Percentiles rank a stretch among this genome's conserved stretches.
Evolutionary conservation across 1,284 basidiomycete species (phyloP).

Genomic region (Trametes hirsuta): DNA sequence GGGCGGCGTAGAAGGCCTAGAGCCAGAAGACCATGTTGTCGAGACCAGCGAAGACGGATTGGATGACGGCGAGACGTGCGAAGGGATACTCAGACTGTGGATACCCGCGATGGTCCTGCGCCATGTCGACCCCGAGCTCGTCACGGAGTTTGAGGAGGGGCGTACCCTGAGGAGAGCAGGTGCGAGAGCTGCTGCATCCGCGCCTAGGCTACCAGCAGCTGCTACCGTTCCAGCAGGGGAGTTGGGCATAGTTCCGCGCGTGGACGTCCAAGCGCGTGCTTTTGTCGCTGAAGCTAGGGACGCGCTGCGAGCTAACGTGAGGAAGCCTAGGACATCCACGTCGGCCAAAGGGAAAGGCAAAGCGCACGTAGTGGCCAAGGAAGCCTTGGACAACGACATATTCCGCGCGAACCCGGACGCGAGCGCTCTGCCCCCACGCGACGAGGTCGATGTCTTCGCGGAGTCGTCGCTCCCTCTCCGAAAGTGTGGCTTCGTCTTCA

Average conservation of each 20-base stretch:
- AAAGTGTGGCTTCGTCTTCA: conserved; percentile 30
- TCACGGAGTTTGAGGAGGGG: conserved; percentile 35
- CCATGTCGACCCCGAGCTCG: conserved; percentile 48
- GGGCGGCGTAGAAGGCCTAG: neutral
- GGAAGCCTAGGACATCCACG: conserved; percentile 4
- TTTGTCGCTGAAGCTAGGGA: neutral
- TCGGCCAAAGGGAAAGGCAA: conserved; percentile 7
- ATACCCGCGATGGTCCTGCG: conserved; percentile 47
- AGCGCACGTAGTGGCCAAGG: neutral
- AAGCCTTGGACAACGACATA: conserved; percentile 3
- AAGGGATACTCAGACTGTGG: conserved; percentile 40
- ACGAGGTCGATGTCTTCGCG: conserved; percentile 15
- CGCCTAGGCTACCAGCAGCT: conserved; percentile 15
- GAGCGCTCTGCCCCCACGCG: neutral
- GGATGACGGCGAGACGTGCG: conserved; percentile 35
- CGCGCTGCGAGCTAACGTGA: neutral
- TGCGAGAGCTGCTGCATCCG: too few relatives aligned
- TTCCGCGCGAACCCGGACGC: conserved; percentile 8
- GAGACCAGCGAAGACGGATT: neutral
- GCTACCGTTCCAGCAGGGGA: neutral
- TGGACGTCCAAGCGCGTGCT: neutral
- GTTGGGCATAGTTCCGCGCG: too few relatives aligned
- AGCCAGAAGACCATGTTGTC: conserved; percentile 7
- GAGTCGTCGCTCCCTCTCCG: conserved; percentile 19
- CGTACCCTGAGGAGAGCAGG: conserved; percentile 18